These are phyloP conservation scores for Calonectria crousiana DNA, from an alignment of 2,329 filamentous ascomycete species.

Conservation along the genomic window DNA sequence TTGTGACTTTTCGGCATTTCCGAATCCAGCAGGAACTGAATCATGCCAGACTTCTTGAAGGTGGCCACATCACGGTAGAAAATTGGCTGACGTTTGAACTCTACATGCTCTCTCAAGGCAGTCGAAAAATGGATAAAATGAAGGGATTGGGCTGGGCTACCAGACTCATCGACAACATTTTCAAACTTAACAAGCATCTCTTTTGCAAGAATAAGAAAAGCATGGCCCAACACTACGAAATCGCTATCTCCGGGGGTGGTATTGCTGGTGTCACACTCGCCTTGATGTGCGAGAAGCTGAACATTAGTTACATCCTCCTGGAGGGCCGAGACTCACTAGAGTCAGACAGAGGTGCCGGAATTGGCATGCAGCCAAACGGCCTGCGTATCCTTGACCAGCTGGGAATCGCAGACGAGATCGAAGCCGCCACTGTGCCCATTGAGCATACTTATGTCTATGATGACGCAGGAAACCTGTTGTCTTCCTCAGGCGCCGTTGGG, in stretches of 20 bases:
- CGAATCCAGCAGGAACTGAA: background rate
- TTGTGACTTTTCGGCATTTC: background rate
- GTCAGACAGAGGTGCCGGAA: conserved; percentile 3
- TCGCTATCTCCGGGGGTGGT: background rate
- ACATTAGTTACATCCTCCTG: conserved; percentile 1
- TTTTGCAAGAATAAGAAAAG: background rate
- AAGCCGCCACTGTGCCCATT: conserved; percentile 6
- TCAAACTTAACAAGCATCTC: conserved; percentile 3
- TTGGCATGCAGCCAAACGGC: conserved; percentile 6
- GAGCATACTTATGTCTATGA: conserved; percentile 3
- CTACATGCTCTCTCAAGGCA: background rate
- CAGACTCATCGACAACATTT: background rate
- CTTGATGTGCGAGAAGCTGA: conserved; percentile 2
- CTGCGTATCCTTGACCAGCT: conserved; percentile 4
- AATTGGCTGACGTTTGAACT: background rate
- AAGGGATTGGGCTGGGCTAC: background rate
- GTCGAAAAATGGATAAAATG: background rate
- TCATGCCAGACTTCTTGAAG: background rate
- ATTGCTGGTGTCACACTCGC: background rate
- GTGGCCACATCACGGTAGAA: background rate
- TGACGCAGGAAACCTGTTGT: background rate
- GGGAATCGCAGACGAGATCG: conserved; percentile 1
- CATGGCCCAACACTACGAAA: conserved; percentile 3
- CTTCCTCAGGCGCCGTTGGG: background rate
- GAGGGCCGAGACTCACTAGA: conserved; percentile 7